These are phyloP conservation scores for Chalciporus chontae DNA, from an alignment of 768 basidiomycete species.

Conservation along the genomic window DNA sequence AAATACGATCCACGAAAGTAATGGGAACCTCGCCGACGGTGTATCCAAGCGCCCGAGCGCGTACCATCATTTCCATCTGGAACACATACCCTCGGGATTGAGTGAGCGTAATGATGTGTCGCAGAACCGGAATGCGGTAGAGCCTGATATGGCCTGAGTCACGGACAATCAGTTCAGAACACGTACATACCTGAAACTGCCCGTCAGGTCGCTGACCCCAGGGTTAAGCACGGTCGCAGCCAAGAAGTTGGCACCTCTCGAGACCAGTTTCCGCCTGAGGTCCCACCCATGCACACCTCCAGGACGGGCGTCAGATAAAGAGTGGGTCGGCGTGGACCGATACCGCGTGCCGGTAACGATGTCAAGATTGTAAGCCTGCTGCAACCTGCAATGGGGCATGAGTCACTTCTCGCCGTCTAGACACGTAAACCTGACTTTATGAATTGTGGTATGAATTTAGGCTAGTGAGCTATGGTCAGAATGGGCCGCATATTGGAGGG, in stretches of 20 bases:
- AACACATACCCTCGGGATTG: conserved; percentile 91
- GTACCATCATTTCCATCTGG: conserved; percentile 98
- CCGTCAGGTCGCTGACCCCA: conserved; percentile 87
- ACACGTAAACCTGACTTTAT: conserved; percentile 52
- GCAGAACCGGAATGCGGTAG: conserved; percentile 72
- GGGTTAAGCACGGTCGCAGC: conserved; percentile 83
- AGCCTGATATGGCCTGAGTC: conserved; percentile 36
- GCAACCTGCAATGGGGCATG: conserved; percentile 46
- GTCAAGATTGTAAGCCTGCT: conserved; percentile 83
- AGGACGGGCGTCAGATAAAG: conserved; percentile 54
- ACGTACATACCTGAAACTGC: conserved; percentile 72
- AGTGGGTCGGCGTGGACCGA: conserved; percentile 56
- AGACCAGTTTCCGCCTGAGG: conserved; percentile 82
- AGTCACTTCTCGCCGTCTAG: neutral
- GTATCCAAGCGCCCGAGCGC: conserved; percentile 80
- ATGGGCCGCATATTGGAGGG: conserved; percentile 4
- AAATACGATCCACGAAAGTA: conserved; percentile 91
- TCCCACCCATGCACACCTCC: conserved; percentile 95
- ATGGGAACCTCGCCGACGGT: conserved; percentile 89
- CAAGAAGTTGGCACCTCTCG: conserved; percentile 85
- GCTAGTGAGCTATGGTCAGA: conserved; percentile 43
- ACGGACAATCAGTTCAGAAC: neutral
- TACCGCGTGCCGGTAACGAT: conserved; percentile 94
- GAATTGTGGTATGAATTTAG: conserved; percentile 93
- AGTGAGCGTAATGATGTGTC: conserved; percentile 79